Evolutionary conservation across 179 eudicot genomes (phyloP).

Genomic region (Patellifolia procumbens): DNA sequence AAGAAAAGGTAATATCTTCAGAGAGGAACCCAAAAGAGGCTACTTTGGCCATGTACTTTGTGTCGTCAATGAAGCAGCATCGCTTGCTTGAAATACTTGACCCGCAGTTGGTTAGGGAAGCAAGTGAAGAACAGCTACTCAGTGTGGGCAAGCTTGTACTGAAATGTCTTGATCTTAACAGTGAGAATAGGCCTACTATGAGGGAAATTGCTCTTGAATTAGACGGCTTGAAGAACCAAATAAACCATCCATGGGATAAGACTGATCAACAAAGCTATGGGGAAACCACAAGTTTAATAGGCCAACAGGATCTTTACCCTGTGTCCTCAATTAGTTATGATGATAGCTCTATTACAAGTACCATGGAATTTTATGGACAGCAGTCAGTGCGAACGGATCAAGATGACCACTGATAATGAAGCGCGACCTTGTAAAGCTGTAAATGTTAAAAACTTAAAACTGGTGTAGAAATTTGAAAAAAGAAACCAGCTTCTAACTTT

Average conservation of each 20-base stretch:
- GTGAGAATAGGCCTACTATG: background rate
- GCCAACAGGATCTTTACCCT: background rate
- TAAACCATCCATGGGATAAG: background rate
- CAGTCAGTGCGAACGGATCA: background rate
- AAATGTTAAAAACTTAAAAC: background rate
- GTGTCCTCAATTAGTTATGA: background rate
- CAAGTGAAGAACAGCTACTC: background rate
- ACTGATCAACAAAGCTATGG: background rate
- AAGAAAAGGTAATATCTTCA: background rate
- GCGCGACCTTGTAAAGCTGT: background rate
- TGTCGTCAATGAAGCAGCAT: background rate
- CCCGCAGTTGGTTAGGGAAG: background rate
- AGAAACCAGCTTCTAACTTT: no score
- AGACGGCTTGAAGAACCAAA: constrained; percentile 8
- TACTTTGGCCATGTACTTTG: background rate
- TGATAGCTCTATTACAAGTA: background rate
- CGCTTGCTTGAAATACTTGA: background rate
- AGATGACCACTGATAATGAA: background rate
- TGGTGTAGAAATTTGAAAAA: no score
- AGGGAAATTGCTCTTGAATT: background rate
- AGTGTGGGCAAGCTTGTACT: background rate
- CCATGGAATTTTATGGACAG: background rate
- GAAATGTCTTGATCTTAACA: background rate
- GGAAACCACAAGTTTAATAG: background rate
- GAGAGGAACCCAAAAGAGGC: background rate